A percentile compares a stretch with the other conserved stretches of the same genome.
Conservation (phyloP, 805 yeast genomes). For the Crinitomyces ghanaensis region DNA sequence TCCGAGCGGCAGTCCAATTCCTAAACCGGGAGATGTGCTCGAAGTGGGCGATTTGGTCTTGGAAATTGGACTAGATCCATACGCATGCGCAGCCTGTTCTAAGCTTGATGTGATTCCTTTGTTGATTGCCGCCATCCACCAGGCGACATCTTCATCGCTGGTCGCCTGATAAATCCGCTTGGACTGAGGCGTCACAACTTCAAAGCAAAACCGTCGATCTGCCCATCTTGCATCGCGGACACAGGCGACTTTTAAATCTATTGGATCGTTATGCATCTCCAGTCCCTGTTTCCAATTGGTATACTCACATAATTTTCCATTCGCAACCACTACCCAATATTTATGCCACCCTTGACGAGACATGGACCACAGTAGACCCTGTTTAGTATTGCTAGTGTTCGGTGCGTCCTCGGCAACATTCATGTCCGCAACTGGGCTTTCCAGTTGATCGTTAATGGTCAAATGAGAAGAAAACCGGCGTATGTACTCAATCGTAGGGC, state of each 20-base stretch:
- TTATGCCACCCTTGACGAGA: constrained; percentile 59
- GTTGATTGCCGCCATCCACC: constrained; percentile 57
- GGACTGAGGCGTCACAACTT: constrained; percentile 59
- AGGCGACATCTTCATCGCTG: constrained; percentile 49
- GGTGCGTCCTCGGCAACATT: constrained; percentile 3
- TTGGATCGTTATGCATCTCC: constrained; percentile 50
- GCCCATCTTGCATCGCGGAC: constrained; percentile 35
- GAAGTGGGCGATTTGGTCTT: no score
- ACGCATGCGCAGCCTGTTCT: constrained; percentile 24
- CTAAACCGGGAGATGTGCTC: no score
- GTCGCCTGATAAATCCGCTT: constrained; percentile 69
- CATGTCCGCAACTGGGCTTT: no score
- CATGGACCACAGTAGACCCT: constrained; percentile 35
- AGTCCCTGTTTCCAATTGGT: constrained; percentile 70
- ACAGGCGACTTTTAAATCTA: constrained; percentile 58
- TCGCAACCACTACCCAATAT: constrained; percentile 67
- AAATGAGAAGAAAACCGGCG: not conserved
- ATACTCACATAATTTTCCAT: constrained; percentile 60
- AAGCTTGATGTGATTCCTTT: constrained; percentile 40
- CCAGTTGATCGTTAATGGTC: not conserved
- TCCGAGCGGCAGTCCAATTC: no score
- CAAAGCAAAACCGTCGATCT: constrained; percentile 51
- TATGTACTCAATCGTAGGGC: no score
- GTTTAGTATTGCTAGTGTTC: constrained; percentile 20
- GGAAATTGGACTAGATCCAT: no score